phyloP scores from a whole-genome alignment of 129 eudicot genomes.

The Deinandra increscens region DNA sequence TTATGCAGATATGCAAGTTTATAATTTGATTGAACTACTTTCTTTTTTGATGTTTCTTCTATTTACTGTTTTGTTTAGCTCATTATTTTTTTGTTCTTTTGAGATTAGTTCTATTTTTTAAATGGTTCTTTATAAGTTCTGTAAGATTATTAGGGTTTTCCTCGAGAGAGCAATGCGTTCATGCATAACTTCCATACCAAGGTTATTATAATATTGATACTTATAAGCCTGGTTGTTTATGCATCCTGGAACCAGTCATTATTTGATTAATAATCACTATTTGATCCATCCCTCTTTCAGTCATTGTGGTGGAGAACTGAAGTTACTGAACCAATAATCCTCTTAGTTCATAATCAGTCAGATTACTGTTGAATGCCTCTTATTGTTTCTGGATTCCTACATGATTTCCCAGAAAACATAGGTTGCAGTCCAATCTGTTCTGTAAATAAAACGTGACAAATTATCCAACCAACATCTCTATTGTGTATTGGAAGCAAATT shows the following conservation, averaged over 20 bases:
- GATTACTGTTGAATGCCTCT: not conserved
- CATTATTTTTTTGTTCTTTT: not conserved
- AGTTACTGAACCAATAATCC: not conserved
- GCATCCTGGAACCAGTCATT: not conserved
- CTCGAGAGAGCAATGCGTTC: not conserved
- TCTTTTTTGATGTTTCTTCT: not conserved
- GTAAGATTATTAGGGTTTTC: not conserved
- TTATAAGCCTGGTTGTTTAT: not conserved
- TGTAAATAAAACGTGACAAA: not conserved
- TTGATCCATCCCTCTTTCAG: not conserved
- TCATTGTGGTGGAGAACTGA: not conserved
- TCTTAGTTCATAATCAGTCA: not conserved
- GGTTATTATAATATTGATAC: not conserved
- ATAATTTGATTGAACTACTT: not conserved
- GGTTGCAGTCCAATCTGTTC: not conserved
- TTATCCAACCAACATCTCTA: not conserved
- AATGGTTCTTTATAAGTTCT: not conserved
- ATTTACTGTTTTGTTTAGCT: not conserved
- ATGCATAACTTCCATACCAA: not conserved
- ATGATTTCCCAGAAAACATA: not conserved
- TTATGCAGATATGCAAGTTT: too few species aligned
- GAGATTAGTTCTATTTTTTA: not conserved
- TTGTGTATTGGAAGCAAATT: not conserved
- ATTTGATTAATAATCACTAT: not conserved
- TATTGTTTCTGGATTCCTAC: not conserved